Evolutionary conservation across 148 eudicot species (phyloP), one percentile per base, ranked within the genome.

Genomic region (Rhododendron ferrugineum): DNA sequence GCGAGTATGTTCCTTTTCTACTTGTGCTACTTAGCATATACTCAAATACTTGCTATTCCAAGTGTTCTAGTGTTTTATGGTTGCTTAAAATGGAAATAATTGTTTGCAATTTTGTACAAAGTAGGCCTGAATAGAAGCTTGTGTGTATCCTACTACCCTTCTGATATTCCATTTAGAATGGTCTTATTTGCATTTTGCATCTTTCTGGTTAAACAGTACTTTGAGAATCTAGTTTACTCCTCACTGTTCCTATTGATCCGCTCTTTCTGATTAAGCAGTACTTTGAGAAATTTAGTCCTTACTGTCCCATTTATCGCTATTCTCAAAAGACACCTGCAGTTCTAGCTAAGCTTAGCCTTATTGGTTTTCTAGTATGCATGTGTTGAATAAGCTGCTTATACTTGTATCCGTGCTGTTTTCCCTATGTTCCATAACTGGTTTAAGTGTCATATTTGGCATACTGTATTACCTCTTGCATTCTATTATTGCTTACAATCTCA

Each of bases 1-100:
- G 99, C 93, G 99, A 97, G 99, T 97, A 94, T 87, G 99, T 94
- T 75, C 70, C 26, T 58, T 79, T 60, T 20, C 26, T 8, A 13
- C 80, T 56, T n/a, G 54, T 85, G 46, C 64, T 74, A 44, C 40
- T 83, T 30, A 10, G 18, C 66, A 26, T 28, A 42, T 32, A 28
- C 72, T 80, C 42, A 20, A 44, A 70, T 82, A 40, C 78, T 23
- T 50, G 68, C 80, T 68, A 8, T 22, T 28, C 74, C 78, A 28
- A 78, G 46, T 8, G 18, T 32, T 54, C 13, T 50, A 30, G 8
- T 20, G 23, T 18, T 81, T 81, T 23, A 79, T 28, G 62, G 20
- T 32, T 60, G 72, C 73, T 81, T 58, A 28, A 1, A 18, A 11
- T 56, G 30, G 3, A 58, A 37, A 56, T 81, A 30, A 3, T 10